Base-by-base conservation (phyloP, 768 basidiomycete genomes). In the Lentinula raphanica region DNA sequence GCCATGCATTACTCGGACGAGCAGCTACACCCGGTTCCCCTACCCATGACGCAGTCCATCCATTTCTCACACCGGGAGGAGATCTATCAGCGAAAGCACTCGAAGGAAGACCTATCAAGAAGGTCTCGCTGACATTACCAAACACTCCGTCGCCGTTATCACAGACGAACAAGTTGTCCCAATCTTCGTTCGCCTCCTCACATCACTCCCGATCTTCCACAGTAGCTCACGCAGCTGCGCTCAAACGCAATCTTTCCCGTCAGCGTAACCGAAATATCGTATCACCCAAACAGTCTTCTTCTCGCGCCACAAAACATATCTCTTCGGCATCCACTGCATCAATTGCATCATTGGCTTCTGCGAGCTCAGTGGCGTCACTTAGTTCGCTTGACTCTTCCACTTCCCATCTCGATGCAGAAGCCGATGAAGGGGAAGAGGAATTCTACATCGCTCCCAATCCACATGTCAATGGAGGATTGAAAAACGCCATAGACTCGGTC, bases 401-500 rank as follows among this genome's bases (percentile, higher is more conserved):
- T 28, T 29, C 54, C 3, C 40, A 8, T 28, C 4, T 42, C 9
- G 44, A 46, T 45, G 45, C 35, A 25, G 56, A 57, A 27, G 19
- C 4, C 12, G 56, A 57, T 27, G 45, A 57, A 32, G 64, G 65
- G 23, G 59, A 62, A 46, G 61, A 66, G 19, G 74, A 76, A 29
- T 81, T 78, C 76, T 75, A 77, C 53, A 69, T 81, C 59, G 80
- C 80, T 54, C 70, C 72, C 12, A 92, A 91, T 65, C 77, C 83
- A 0, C 88, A 88, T 62, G 85, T 87, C 64, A 94, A 94, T 63
- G 90, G 90, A 15, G 92, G 92, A 9, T 76, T 94, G 50, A 87
- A 88, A 66, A 94, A 94, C 61, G 92, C 92, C 19, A 68, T 94
- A 3, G 80, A 84, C 31, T 60, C 60, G 50, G 56, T 60, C 45